Evolutionary conservation across 768 basidiomycete species (phyloP), one percentile per base, ranked within the genome.

Genomic region (Amanita inopinata): DNA sequence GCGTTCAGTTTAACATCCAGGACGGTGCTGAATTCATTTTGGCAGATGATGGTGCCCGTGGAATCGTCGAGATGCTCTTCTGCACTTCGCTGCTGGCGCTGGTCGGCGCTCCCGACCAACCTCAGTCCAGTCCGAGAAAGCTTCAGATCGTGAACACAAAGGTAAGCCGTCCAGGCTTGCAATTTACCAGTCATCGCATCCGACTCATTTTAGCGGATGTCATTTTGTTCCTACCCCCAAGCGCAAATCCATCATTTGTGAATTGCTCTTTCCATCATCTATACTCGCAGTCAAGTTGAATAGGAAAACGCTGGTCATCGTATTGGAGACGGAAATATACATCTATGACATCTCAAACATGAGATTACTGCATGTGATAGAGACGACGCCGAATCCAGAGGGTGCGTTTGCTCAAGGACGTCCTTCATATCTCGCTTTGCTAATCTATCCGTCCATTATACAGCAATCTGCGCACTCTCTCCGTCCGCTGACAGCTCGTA

Each of bases 281-380:
- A 93, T 99, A 42, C 79, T 99, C 19, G 78, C 88, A n/a, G 94
- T 99, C 59, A 97, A 96, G 66, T 74, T 99, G 54, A 99, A 99
- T 64, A 79, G 96, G 41, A 94, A 96, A 63, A 86, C 91, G 0
- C 77, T 99, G 34, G 89, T 97, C 22, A 92, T 99, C 53, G 85
- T 98, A 4, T 76, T 99, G 37, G 96, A 97, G 58, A 76, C 76
- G n/a, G 93, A 97, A 61, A 97, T 99, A 34, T 99, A 99, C 67
- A 91, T 97, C 38, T 98, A 98, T 57, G 96, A 99, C 59, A 98
- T 98, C 54, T 88, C 84, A 36, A 99, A 97, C 51, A 98, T 99
- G 96, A 83, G 92, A 45, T 73, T 99, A 19, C 64, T 96, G 28
- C 94, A 98, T 60, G 94, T 97, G 30, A 93, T 98, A 33, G 96